These are phyloP conservation scores for Solanum bukasovii DNA, from an alignment of 257 asterid species.

Conservation along the genomic window DNA sequence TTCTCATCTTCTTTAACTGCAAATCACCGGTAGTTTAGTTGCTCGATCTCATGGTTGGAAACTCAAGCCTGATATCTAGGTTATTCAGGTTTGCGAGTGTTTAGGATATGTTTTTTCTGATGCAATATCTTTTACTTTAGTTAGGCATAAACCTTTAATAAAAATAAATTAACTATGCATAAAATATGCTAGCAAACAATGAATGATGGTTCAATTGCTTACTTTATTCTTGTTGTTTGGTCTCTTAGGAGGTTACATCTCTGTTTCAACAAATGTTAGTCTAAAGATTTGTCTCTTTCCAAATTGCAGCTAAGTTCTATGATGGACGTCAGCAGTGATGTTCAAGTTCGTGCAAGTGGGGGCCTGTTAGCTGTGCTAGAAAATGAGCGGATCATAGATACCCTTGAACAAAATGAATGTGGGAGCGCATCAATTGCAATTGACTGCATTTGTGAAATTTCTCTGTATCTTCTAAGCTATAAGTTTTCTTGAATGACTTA, in stretches of 20 bases:
- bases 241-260: not conserved
- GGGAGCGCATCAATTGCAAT: slow-evolving; percentile 64
- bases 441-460: slow-evolving; percentile 63
- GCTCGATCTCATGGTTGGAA: not conserved
- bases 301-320: slow-evolving; percentile 69
- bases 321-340: slow-evolving; percentile 89
- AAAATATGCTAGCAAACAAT: not conserved
- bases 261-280: not conserved
- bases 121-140: not conserved
- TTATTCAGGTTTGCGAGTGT: not conserved
- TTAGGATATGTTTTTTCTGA: not conserved
- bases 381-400: slow-evolving; percentile 77
- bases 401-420: slow-evolving; percentile 61
- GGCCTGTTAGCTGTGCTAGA: slow-evolving; percentile 96
- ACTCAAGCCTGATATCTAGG: not conserved
- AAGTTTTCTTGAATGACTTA: not conserved
- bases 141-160: not conserved
- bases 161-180: not conserved
- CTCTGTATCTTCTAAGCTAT: slow-evolving; percentile 60
- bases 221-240: not conserved
- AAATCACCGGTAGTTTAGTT: not conserved
- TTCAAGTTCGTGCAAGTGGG: slow-evolving; percentile 94
- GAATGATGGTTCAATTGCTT: not conserved
- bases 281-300: not conserved
- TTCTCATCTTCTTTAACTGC: not conserved